These are phyloP conservation scores for Amphichorda felina DNA, from an alignment of 2,329 filamentous ascomycete genomes.

Conservation along the genomic window DNA sequence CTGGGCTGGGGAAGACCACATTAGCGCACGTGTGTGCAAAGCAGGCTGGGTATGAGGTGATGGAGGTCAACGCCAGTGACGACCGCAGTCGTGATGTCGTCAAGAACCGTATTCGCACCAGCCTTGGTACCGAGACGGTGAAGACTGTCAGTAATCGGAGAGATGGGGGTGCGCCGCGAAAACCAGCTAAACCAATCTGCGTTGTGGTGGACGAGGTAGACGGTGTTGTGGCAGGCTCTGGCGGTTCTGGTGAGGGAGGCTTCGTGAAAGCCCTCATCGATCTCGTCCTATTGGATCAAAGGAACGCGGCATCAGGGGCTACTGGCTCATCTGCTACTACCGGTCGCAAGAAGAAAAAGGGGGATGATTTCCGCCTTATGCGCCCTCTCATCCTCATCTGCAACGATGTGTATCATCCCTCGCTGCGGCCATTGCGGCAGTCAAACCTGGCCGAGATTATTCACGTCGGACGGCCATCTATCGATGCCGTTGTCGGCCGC, in stretches of 20 bases:
- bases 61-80: conserved; percentile 97
- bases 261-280: conserved; percentile 95
- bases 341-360: conserved; percentile 48
- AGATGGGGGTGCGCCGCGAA: conserved; percentile 44
- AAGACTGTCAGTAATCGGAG: conserved; percentile 56
- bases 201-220: conserved; percentile 96
- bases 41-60: conserved; percentile 90
- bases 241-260: conserved; percentile 72
- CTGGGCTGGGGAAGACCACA: conserved; percentile 91
- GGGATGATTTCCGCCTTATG: conserved; percentile 77
- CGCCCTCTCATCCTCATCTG: conserved; percentile 88
- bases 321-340: not conserved
- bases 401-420: conserved; percentile 92
- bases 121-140: conserved; percentile 88
- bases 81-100: conserved; percentile 86
- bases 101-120: conserved; percentile 80
- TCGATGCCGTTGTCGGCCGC: conserved; percentile 74
- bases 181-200: conserved; percentile 76
- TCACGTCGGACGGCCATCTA: conserved; percentile 76
- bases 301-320: conserved; percentile 35
- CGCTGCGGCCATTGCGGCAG: conserved; percentile 75
- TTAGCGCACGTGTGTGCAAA: conserved; percentile 89
- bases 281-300: conserved; percentile 74
- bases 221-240: conserved; percentile 74
- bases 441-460: conserved; percentile 80